Conservation (phyloP, 129 eudicot species). For the Ambrosia trifida region DNA sequence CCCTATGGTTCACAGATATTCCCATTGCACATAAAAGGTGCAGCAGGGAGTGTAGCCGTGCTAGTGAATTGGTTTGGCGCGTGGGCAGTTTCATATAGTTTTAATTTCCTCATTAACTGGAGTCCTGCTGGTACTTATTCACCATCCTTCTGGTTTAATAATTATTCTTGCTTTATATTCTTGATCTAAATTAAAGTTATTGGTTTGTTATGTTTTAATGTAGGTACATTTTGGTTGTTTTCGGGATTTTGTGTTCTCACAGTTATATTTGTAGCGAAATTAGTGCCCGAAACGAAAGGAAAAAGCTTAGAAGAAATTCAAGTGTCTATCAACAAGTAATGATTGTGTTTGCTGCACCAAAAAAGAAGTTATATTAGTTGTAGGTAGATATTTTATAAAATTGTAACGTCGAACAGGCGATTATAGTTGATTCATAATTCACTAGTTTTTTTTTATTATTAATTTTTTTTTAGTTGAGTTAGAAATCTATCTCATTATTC, state of each 20-base stretch:
- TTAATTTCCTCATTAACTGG: constrained; percentile 81
- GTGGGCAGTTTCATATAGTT: constrained; percentile 80
- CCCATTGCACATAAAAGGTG: constrained; percentile 75
- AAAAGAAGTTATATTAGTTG: neutral
- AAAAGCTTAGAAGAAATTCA: constrained; percentile 89
- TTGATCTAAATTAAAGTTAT: neutral
- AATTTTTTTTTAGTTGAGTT: neutral
- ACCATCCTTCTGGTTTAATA: neutral
- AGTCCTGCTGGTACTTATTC: constrained; percentile 62
- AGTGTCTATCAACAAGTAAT: constrained; percentile 47
- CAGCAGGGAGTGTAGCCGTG: constrained; percentile 80
- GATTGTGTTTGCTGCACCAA: neutral
- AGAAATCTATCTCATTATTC: constrained; percentile 20
- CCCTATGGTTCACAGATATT: constrained; percentile 57
- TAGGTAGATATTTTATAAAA: neutral
- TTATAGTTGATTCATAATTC: neutral
- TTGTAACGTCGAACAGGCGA: constrained; percentile 10
- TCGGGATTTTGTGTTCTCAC: constrained; percentile 55
- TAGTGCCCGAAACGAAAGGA: constrained; percentile 90
- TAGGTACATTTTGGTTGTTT: constrained; percentile 70
- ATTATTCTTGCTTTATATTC: neutral
- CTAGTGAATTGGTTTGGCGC: constrained; percentile 89
- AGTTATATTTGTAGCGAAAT: constrained; percentile 62
- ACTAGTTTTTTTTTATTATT: neutral
- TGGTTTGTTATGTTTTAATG: neutral